These are phyloP conservation scores for Hymenoscyphus linearis DNA, from an alignment of 2,329 filamentous ascomycete genomes.

Conservation along the genomic window DNA sequence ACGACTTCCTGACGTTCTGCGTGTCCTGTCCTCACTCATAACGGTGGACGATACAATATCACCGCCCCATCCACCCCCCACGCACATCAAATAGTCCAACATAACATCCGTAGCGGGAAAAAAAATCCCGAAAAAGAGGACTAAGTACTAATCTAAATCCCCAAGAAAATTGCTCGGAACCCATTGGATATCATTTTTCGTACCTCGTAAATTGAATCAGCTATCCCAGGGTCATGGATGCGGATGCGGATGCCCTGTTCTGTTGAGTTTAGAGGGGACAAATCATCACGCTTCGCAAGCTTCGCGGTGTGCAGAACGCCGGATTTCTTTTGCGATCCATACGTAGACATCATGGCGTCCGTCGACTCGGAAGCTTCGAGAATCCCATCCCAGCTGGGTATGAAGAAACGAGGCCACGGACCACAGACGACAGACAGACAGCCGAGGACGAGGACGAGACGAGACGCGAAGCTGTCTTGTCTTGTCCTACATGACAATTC, in stretches of 20 bases:
- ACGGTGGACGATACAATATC: constrained; percentile 90
- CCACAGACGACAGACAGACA: not conserved
- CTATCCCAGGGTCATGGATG: not conserved
- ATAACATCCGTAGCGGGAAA: not conserved
- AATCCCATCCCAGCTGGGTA: not conserved
- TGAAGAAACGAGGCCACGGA: not conserved
- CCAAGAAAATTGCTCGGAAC: not conserved
- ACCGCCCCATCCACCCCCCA: no score
- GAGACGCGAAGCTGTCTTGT: constrained; percentile 5
- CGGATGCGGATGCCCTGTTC: not conserved
- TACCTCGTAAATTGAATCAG: not conserved
- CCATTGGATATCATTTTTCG: not conserved
- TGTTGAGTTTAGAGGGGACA: no score
- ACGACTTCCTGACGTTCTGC: constrained; percentile 87
- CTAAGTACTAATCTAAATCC: not conserved
- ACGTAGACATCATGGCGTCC: not conserved
- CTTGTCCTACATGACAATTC: constrained; percentile 2
- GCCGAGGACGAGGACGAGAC: no score
- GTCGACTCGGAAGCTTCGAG: not conserved
- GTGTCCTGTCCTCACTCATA: constrained; percentile 86
- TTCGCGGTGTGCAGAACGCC: not conserved
- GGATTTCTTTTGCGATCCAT: not conserved
- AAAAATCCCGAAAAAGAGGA: not conserved
- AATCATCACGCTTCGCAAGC: not conserved
- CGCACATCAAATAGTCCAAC: no score